Evolutionary conservation across 2,329 filamentous ascomycete genomes (phyloP), one percentile per base, ranked within the genome.

Genomic region (Diaporthe citriasiana): DNA sequence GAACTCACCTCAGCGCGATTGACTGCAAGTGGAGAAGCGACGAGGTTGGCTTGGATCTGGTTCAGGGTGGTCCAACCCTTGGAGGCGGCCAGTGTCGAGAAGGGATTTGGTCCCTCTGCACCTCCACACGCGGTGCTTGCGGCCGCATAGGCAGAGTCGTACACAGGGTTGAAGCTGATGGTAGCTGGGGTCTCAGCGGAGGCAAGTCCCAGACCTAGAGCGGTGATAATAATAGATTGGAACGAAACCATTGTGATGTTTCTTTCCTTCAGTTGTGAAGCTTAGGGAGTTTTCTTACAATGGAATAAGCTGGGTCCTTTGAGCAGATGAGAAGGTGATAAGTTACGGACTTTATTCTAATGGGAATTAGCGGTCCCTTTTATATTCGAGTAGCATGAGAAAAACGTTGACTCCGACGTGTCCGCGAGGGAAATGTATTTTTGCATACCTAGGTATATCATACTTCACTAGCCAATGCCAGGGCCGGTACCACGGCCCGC

Each of bases 91-190:
- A 59, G 30, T 40, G 55, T 59, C 30, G 56, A 59, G 13, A 59
- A 59, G 35, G 56, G 33, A 17, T 59, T 59, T 19, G 35, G 56
- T 3, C 56, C 56, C 12, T 59, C 56, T 40, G 56, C 56, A 40
- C 56, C 35, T n/a, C 56, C 56, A 59, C 56, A 59, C 8, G 56
- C 56, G 17, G 33, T 40, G 4, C 40, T 59, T 8, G 56, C 56
- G 6, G 40, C 56, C 2, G 33, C 15, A 19, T 40, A 59, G 19
- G 30, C 12, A 25, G 55, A 59, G 22, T 59, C 55, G 10, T 59
- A 59, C 13, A 59, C 56, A 17, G 56, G 56, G 13, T 59, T 59
- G 56, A 40, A 59, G 35, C 56, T 59, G 33, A 59, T 59, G 5
- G 56, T 59, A 25, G 33, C 56, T 17, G 56, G 22, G 3, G 22